These are phyloP conservation scores for Buxus sempervirens DNA, from an alignment of 164 flowering plant genomes.

Conservation along the genomic window DNA sequence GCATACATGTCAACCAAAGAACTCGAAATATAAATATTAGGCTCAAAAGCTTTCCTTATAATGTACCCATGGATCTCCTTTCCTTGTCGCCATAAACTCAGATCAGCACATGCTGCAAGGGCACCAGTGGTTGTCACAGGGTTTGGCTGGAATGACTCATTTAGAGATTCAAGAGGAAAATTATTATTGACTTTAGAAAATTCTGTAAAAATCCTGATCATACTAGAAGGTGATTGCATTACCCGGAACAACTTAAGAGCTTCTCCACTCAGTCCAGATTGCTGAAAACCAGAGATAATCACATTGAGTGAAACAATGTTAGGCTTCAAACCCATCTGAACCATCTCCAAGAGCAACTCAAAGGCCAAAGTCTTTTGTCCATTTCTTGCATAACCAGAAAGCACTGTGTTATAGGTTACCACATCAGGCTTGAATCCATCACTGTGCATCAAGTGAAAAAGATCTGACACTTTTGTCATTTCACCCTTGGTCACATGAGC, in stretches of 20 bases:
- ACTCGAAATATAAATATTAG: conserved; percentile 31
- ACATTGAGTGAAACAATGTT: too few species aligned
- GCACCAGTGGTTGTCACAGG: conserved; percentile 30
- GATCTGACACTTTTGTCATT: too few species aligned
- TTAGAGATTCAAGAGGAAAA: conserved; percentile 8
- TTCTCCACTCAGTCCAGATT: conserved; percentile 34
- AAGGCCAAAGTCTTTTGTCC: too few species aligned
- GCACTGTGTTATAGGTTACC: too few species aligned
- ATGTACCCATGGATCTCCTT: conserved; percentile 43
- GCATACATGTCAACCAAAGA: conserved; percentile 48
- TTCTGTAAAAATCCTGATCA: not conserved
- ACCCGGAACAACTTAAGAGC: conserved; percentile 38
- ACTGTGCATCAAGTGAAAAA: too few species aligned
- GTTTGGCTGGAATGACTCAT: conserved; percentile 25
- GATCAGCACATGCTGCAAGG: conserved; percentile 51
- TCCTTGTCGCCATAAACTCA: conserved; percentile 22
- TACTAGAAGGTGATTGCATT: conserved; percentile 30
- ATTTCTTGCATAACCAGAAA: too few species aligned
- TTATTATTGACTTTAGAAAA: not conserved
- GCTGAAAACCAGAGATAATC: conserved; percentile 50
- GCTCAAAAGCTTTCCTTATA: conserved; percentile 26
- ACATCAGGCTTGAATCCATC: too few species aligned
- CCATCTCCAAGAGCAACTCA: too few species aligned
- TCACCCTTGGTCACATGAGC: too few species aligned
- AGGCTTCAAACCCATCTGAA: too few species aligned